These are phyloP conservation scores for slime mould (Dictyostelium discoideum) DNA, from an alignment of 78 protist species.

Conservation along the genomic window dicty_2.7 NC_007088.5:6989001-6989500, in stretches of 20 bases:
- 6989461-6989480: too few relatives aligned
- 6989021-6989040: too few relatives aligned
- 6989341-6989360: constrained; percentile 8
- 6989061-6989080: background rate
- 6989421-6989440: constrained; percentile 45
- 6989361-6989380: constrained; percentile 17
- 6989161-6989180: constrained; percentile 13
- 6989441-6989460: background rate
- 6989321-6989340: constrained; percentile 37
- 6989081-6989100: background rate
- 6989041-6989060: background rate
- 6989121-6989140: background rate
- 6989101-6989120: background rate
- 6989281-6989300: background rate
- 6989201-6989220: constrained; percentile 7
- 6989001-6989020: too few relatives aligned
- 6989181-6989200: constrained; percentile 5
- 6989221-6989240: background rate
- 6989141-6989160: constrained; percentile 46
- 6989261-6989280: too few relatives aligned
- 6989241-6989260: background rate
- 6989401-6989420: constrained; percentile 12
- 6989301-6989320: background rate
- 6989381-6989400: constrained; percentile 16
- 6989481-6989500: background rate